Evolutionary conservation across 179 eudicot species (phyloP), one percentile per base, ranked within the genome.

Genomic region (Patellifolia procumbens): DNA sequence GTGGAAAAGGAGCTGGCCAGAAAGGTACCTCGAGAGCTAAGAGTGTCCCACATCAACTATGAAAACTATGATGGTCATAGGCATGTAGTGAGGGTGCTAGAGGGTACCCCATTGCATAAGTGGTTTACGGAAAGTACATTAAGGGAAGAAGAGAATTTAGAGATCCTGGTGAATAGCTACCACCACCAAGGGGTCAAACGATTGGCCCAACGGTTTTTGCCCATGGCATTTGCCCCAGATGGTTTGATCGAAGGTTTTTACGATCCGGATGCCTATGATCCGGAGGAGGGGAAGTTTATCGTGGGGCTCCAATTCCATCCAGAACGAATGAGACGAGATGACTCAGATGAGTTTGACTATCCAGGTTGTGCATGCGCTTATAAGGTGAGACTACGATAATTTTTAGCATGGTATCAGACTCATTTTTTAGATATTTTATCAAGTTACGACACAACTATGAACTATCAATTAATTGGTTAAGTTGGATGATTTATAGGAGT

Each of bases 251-350:
- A 94, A 74, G 98, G 91, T 51, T 94, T 85, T 70, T 94, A 94
- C 51, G 98, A 94, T 63, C 97, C 92, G 0, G 85, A 92, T 48
- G 81, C 81, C 55, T 94, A 89, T 72, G 86, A 86, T 75, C 98
- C 97, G 3, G 88, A 82, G 13, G 96, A 88, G 67, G 98, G 97
- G 7, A 92, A 86, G 85, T 94, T 94, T 61, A 84, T 89, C 48
- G 85, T 94, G 91, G 98, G 97, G 26, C 86, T 94, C 28, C 98
- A 94, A 51, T 94, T 94, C 75, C 98, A 92, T 80, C 98, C 98
- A 0, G 98, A 94, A 82, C 80, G 97, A 11, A 94, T 94, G 97
- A 85, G 96, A 75, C 46, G 49, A 8, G 68, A 81, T 0, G 78
- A 83, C 59, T 87, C 92, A 0, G 91, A 89, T 28, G 91, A 90